Base-by-base conservation (phyloP, 2,329 filamentous ascomycete genomes). In the Mycogone perniciosa region DNA sequence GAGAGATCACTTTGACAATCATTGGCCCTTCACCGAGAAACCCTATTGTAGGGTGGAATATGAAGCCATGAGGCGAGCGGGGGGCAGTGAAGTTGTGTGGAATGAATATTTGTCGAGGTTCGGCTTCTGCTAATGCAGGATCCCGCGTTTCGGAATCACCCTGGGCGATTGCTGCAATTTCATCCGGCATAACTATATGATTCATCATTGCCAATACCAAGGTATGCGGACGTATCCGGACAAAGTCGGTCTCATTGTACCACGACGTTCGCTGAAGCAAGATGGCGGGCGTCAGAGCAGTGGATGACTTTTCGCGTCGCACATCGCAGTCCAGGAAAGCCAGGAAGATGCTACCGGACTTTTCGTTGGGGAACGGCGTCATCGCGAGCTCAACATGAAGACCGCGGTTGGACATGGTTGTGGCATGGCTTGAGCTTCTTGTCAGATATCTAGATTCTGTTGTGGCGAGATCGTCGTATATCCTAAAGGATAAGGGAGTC, bases 241-340 rank as follows among this genome's bases (percentile, higher is more conserved):
- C 57, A 40, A 64, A 64, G 10, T 60, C 50, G 1, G 61, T 54
- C 6, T 63, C 57, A 40, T 56, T 64, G 9, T 62, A 58, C 62
- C 62, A 64, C 5, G 61, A 54, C 7, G 58, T 56, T 31, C 57
- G 57, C 37, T 64, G 62, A 2, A 64, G 57, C 6, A 72, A 31
- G 3, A 64, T 61, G 1, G 60, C 57, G 1, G 60, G 59, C 29
- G 52, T 45, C 30, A 56, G 31, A 3, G 33, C 26, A 8, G 51
- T 31, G n/a, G 34, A 56, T 1, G 59, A 57, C 4, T 52, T 55
- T 4, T 60, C 60, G 6, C 54, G 50, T 27, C 61, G 54, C 10
- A 64, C 54, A 20, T 64, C 62, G 48, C 62, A 64, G 50, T 60
- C 64, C 8, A 64, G 44, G 30, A 63, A 59, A 5, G 59, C 62